Base-by-base conservation (phyloP, 108 stramenopile genomes). In the Pelagomonas calceolata region DNA sequence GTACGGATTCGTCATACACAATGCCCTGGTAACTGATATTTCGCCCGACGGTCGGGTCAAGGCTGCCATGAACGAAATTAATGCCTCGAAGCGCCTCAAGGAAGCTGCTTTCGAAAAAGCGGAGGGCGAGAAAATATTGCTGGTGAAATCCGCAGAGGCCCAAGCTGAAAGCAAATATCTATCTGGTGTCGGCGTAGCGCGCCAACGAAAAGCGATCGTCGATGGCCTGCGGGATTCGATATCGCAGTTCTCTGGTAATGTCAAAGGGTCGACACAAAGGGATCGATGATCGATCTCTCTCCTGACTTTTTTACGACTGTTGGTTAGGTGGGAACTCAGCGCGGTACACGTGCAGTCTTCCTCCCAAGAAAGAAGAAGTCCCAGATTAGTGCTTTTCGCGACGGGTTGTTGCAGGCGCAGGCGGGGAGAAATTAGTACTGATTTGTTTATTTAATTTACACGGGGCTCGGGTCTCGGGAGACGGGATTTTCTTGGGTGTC, bases 161-260 rank as follows among this genome's bases (percentile, higher is more conserved):
- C 95, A 95, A 72, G 97, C 97, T 0, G 94, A 97, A 82, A 85
- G 91, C n/a, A 94, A 94, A 79, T 96, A 95, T 70, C 76, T 98
- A 76, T 82, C 80, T 46, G 97, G 97, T 33, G 93, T 98, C 35
- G 97, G 97, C 75, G 96, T 98, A 15, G 92, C 96, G 34, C 90
- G 94, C 60, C 95, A 95, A 80, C 79, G 96, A 31, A 93, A 93
- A 83, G 96, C 96, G 3, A 98, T 98, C 80, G 94, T 98, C 26
- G 96, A 95, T 70, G 94, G 92, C 37, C 78, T 94, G 70, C 81
- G 85, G 63, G 78, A 85, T 18, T 85, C 80, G 18, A 91, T 93
- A 68, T 83, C 89, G 34, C 90, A 91, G 65, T 96, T 96, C 85
- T 80, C 76, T 64, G 81, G 79, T 31, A 80, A 87, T 43, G 86